Conservation (phyloP, 2,329 filamentous ascomycete genomes). For the Calonectria ilicicola region DNA sequence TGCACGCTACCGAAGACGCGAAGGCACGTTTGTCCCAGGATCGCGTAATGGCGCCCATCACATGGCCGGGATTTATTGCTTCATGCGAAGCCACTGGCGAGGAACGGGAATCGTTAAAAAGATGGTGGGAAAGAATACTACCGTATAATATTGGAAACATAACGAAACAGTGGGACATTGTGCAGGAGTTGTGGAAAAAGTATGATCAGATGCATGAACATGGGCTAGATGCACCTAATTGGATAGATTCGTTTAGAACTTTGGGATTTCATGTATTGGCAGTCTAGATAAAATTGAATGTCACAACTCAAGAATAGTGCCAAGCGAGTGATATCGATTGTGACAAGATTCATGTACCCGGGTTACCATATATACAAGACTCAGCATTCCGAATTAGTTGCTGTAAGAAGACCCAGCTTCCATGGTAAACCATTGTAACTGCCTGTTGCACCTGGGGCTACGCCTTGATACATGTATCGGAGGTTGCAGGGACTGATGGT, state of each 20-base stretch:
- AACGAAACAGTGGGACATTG: constrained; percentile 23
- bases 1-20: constrained; percentile 5
- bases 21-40: neutral
- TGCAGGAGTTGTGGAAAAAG: constrained; percentile 21
- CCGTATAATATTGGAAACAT: constrained; percentile 25
- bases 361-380: no score
- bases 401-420: constrained; percentile 6
- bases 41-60: constrained; percentile 15
- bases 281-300: neutral
- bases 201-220: constrained; percentile 11
- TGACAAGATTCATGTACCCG: neutral
- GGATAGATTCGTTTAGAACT: constrained; percentile 1
- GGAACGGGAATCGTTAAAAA: constrained; percentile 7
- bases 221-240: neutral
- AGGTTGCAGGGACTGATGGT: constrained; percentile 9
- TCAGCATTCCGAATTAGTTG: neutral
- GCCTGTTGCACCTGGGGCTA: neutral
- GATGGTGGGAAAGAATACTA: constrained; percentile 24
- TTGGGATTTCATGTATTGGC: constrained; percentile 10
- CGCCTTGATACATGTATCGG: constrained; percentile 8
- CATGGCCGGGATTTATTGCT: constrained; percentile 22
- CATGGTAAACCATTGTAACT: constrained; percentile 4
- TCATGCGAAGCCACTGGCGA: constrained; percentile 14
- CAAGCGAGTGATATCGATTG: neutral
- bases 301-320: neutral